These are phyloP conservation scores for Talaromyces rugulosus DNA, from an alignment of 2,329 filamentous ascomycete genomes.

Conservation along the genomic window DNA sequence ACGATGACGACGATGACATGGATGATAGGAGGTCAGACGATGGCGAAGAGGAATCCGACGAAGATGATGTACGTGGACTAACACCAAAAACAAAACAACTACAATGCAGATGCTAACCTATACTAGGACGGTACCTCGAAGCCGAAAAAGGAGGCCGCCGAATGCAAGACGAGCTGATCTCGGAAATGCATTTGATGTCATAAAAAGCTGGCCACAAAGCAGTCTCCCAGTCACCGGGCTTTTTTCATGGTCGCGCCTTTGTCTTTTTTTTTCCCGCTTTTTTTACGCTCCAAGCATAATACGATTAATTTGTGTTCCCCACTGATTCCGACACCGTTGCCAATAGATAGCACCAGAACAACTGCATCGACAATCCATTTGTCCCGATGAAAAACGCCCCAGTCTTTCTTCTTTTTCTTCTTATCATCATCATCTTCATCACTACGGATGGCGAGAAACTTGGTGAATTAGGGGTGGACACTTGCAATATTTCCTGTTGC, in stretches of 20 bases:
- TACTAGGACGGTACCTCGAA: slow-evolving; percentile 78
- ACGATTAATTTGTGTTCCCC: slow-evolving; percentile 13
- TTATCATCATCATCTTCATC: not conserved
- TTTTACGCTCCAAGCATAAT: slow-evolving; percentile 11
- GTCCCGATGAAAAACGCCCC: not conserved
- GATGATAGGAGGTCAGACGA: slow-evolving; percentile 61
- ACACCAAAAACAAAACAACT: not conserved
- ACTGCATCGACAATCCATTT: slow-evolving; percentile 7
- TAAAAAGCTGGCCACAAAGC: not conserved
- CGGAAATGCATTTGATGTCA: not conserved
- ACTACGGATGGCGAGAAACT: not conserved
- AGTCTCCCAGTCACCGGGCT: not conserved
- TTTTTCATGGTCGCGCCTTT: slow-evolving; percentile 1
- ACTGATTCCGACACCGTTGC: slow-evolving; percentile 5
- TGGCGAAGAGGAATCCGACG: slow-evolving; percentile 61
- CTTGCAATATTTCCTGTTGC: not conserved
- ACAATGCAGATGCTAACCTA: slow-evolving; percentile 19
- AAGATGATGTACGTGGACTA: slow-evolving; percentile 38
- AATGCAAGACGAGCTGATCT: slow-evolving; percentile 88
- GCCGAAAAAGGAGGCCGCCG: slow-evolving; percentile 88
- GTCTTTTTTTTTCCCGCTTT: not conserved
- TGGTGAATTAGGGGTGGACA: not conserved
- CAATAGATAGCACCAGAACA: slow-evolving; percentile 9
- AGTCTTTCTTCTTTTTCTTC: not conserved
- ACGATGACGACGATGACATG: slow-evolving; percentile 73